phyloP scores from a whole-genome alignment of 495 filamentous ascomycete genomes.

The Penicillium dipodomyicola region DNA sequence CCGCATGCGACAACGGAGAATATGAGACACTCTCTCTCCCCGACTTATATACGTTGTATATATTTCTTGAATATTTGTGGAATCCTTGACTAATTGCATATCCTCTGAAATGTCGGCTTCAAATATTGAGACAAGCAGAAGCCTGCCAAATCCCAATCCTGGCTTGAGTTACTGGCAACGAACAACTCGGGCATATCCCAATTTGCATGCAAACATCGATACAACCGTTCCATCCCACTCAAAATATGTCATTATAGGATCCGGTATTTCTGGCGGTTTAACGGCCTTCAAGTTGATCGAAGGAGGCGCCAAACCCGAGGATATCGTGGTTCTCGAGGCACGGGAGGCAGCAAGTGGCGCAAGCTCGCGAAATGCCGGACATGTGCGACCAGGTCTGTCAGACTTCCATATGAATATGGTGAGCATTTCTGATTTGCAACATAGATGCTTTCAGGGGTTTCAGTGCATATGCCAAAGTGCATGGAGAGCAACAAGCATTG shows the following conservation, averaged over 20 bases:
- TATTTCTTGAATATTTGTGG: not conserved
- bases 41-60: not conserved
- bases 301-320: conserved; percentile 22
- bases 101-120: not conserved
- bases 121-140: conserved; percentile 16
- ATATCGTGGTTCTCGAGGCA: conserved; percentile 34
- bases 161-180: conserved; percentile 36
- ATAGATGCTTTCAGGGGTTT: conserved; percentile 36
- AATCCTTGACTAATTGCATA: not conserved
- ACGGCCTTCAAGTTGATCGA: conserved; percentile 30
- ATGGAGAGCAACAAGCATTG: conserved; percentile 31
- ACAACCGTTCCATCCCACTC: conserved; percentile 8
- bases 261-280: conserved; percentile 30
- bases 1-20: conserved; percentile 6
- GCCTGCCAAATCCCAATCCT: conserved; percentile 24
- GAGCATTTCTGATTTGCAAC: not conserved
- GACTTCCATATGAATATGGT: not conserved
- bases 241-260: conserved; percentile 32
- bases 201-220: conserved; percentile 23
- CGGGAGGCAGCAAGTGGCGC: conserved; percentile 34
- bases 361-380: conserved; percentile 34
- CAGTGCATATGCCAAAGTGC: conserved; percentile 31
- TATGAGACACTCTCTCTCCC: not conserved
- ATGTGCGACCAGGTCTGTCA: conserved; percentile 32
- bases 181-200: conserved; percentile 30